Base-by-base conservation (phyloP, 306 rosid species). In the Mimosa pudica region DNA sequence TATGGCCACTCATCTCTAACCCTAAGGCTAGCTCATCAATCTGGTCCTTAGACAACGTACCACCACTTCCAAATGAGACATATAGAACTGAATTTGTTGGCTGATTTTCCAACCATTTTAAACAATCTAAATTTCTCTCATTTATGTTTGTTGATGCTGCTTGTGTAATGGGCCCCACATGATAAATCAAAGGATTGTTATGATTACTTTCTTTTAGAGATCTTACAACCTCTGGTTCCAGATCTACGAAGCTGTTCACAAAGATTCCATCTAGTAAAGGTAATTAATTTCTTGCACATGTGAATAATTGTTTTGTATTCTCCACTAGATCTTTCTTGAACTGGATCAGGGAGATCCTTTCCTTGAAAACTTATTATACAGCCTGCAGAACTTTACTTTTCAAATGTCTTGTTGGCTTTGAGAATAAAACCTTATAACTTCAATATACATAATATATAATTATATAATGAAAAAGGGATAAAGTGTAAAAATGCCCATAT, bases 71-170 rank as follows among this genome's bases (percentile, higher is more conserved):
- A 18, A 57, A 65, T 10, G 83, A 73, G 35, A 80, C 69, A 32
- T 13, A 80, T 14, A 78, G 30, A 18, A 78, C 82, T 5, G 82
- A 78, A 30, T 57, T 63, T 4, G 4, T 13, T 6, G 75, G 75
- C 45, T 78, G 76, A 60, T 20, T 35, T 11, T 69, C 69, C 69
- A 78, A 54, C 81, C 81, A 78, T 16, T 10, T 38, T 11, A 49
- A n/a, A 55, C 61, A 55, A 8, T 17, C 30, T n/a, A 24, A n/a
- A 6, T 6, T 17, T 1, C 9, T 17, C 61, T 8, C 24, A 9
- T 69, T 61, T 32, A 8, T 44, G 46, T 11, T 35, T 24, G 10
- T 13, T 5, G 17, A 30, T 4, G 42, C 16, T 9, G 0, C 38
- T 4, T 54, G 67, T 13, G 9, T 49, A 33, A 80, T 45, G 5